Percentiles rank a stretch among this genome's conserved stretches.
These are phyloP conservation scores for Suillus cothurnatus DNA, from an alignment of 768 basidiomycete genomes.

Conservation along the genomic window DNA sequence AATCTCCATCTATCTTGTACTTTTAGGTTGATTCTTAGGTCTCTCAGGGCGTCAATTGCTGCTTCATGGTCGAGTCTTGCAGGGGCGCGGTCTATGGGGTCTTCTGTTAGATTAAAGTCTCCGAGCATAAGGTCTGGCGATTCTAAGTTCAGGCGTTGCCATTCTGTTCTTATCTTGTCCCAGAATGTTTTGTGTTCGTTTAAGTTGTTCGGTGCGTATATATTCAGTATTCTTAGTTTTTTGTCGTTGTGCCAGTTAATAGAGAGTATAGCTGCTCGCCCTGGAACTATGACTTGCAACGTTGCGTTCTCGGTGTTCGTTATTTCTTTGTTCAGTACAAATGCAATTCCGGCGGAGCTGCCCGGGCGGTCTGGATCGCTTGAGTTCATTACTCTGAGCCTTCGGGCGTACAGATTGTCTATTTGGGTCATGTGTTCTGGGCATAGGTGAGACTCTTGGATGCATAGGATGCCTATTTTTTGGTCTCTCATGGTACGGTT, in stretches of 20 bases:
- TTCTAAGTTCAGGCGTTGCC: too few relatives aligned
- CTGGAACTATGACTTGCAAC: slow-evolving; percentile 11
- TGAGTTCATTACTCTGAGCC: too few relatives aligned
- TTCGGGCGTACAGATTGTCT: too few relatives aligned
- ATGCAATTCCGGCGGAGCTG: slow-evolving; percentile 19
- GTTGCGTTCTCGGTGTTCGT: neutral
- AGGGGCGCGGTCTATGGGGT: slow-evolving; percentile 39
- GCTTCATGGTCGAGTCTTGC: slow-evolving; percentile 16
- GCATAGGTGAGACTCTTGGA: slow-evolving; percentile 28
- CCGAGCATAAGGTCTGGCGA: slow-evolving; percentile 41
- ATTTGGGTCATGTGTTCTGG: neutral
- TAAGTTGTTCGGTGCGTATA: slow-evolving; percentile 23
- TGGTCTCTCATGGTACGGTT: slow-evolving; percentile 16
- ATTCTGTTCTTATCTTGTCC: slow-evolving; percentile 2
- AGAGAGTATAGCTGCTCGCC: slow-evolving; percentile 12
- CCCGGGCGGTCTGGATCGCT: neutral
- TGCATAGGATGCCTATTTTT: slow-evolving; percentile 16
- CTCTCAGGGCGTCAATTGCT: slow-evolving; percentile 17
- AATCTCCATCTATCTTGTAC: too few relatives aligned
- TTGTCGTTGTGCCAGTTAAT: slow-evolving; percentile 17
- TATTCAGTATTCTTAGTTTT: slow-evolving; percentile 14
- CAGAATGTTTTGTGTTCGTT: slow-evolving; percentile 15
- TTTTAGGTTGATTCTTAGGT: neutral
- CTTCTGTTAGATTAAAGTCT: slow-evolving; percentile 46
- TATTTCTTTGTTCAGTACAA: slow-evolving; percentile 18